Evolutionary conservation across 306 rosid genomes (phyloP).

Genomic region (Morella rubra): DNA sequence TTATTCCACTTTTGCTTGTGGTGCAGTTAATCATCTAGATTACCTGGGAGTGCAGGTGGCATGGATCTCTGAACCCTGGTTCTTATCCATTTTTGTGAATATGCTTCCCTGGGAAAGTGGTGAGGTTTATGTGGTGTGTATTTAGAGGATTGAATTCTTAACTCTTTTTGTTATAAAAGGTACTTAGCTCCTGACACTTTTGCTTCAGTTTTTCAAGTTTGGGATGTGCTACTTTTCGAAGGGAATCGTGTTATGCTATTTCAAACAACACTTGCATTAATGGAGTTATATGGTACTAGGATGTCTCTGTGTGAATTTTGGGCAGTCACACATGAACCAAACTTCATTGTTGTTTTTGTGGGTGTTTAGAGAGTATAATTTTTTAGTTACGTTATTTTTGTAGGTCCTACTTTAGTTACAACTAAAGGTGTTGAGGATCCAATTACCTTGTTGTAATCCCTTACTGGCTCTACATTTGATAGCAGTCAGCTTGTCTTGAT

Average conservation of each 20-base stretch:
- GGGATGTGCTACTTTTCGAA: too few species aligned
- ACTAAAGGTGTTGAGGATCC: conserved; percentile 96
- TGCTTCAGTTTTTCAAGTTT: too few species aligned
- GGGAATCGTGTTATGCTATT: conserved; percentile 96
- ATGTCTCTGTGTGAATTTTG: conserved; percentile 15
- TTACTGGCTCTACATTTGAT: conserved; percentile 86
- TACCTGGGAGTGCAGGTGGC: conserved; percentile 99
- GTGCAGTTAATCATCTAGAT: conserved; percentile 99
- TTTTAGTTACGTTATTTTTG: conserved; percentile 23
- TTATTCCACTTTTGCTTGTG: conserved; percentile 46
- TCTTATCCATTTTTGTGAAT: conserved; percentile 90
- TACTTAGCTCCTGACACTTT: too few species aligned
- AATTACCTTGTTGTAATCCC: conserved; percentile 78
- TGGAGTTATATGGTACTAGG: conserved; percentile 86
- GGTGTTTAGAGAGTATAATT: background rate
- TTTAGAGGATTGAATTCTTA: too few species aligned
- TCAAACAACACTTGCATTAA: conserved; percentile 84
- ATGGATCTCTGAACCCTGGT: conserved; percentile 97
- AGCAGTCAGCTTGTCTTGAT: conserved; percentile 93
- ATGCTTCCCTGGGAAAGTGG: conserved; percentile 84
- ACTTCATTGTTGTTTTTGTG: conserved; percentile 19
- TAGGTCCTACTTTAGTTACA: conserved; percentile 81
- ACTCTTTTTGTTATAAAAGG: too few species aligned
- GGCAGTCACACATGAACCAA: conserved; percentile 10
- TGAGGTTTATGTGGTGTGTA: too few species aligned